Evolutionary conservation across 441 rosid genomes (phyloP).

Genomic region (Melastoma candidum): DNA sequence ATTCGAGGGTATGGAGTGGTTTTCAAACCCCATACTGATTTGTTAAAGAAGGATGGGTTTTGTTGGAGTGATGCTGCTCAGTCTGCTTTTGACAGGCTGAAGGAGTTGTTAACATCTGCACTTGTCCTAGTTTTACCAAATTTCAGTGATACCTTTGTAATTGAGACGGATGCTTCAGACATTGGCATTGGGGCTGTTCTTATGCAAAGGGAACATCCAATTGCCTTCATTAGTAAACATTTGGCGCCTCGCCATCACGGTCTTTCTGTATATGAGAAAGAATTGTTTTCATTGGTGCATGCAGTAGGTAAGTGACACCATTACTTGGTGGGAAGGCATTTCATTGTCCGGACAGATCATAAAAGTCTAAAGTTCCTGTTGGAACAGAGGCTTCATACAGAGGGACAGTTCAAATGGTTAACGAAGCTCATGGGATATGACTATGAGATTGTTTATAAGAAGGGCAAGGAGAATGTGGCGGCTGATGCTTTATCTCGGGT

Average conservation of each 20-base stretch:
- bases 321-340: too few relatives aligned
- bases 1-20: background rate
- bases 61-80: background rate
- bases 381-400: too few relatives aligned
- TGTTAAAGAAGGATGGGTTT: background rate
- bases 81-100: background rate
- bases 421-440: background rate
- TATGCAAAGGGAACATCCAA: too few relatives aligned
- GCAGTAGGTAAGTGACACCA: background rate
- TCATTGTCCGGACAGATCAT: too few relatives aligned
- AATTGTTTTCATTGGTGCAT: background rate
- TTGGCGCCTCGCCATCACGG: background rate
- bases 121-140: background rate
- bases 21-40: background rate
- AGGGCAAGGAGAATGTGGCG: background rate
- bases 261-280: background rate
- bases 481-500: background rate
- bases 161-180: too few relatives aligned
- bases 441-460: constrained; percentile 3
- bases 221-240: too few relatives aligned
- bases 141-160: background rate
- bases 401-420: background rate
- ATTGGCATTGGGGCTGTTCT: too few relatives aligned
- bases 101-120: background rate
- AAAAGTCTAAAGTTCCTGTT: too few relatives aligned